Base-by-base conservation (phyloP, 805 yeast genomes). In the Wickerhamomyces bisporus region DNA sequence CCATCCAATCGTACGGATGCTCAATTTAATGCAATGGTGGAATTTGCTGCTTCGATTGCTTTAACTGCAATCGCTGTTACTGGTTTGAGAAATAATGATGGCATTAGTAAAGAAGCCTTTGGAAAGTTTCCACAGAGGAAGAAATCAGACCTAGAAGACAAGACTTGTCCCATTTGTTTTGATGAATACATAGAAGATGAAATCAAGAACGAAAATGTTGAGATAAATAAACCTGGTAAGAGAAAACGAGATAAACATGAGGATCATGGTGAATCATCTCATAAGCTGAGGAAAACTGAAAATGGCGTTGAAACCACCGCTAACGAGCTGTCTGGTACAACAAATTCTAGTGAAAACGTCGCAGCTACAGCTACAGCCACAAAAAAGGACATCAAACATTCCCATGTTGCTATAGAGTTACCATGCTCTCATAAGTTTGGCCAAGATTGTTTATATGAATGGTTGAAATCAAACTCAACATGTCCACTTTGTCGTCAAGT, bases 381-480 rank as follows among this genome's bases (percentile, higher is more conserved):
- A 16, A n/a, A n/a, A n/a, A 6, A 21, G n/a, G 15, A n/a, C 23
- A 24, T 6, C 3, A 49, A 44, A n/a, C 71, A 64, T 47, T 52
- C 56, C 6, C 97, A 93, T 57, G 58, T 70, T 4, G 83, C 96
- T 0, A 68, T 84, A 1, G 65, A 72, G 41, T 68, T 91, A 73
- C 93, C 95, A 0, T 91, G 98, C 59, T 78, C 78, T 8, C 98
- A 91, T 55, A 55, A 79, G 0, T 91, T 93, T 66, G 98, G 98
- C 6, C 71, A 79, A 44, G 73, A 76, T n/a, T 91, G 98, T 64
- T 65, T 88, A 18, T 74, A 69, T 41, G 86, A 82, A 49, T 91
- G 98, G 98, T 73, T 91, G 35, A 73, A 71, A 43, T 64, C 74
- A 18, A 79, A 83, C 50, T 72, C 76, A 23, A 76, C 86, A 2